phyloP scores from a whole-genome alignment of 805 yeast species.

The Saccharomycopsis sp. region DNA sequence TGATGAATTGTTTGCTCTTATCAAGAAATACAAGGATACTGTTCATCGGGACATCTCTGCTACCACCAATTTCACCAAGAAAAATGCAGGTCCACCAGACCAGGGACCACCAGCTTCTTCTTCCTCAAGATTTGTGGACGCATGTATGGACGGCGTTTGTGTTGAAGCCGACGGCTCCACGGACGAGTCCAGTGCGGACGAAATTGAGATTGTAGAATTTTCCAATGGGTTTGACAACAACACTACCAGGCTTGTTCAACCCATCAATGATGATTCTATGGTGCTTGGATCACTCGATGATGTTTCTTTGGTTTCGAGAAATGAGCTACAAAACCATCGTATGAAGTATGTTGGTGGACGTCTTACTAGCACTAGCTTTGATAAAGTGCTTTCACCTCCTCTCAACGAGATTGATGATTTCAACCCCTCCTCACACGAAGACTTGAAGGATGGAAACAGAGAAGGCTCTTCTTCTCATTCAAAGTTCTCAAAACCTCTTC shows the following conservation, averaged over 20 bases:
- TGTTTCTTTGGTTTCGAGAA: constrained; percentile 6
- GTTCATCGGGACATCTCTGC: no score
- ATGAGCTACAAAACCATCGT: constrained; percentile 8
- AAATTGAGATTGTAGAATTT: constrained; percentile 15
- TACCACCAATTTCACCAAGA: no score
- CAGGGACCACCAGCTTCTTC: no score
- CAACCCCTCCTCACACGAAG: no score
- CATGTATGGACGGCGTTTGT: no score
- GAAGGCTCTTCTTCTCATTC: no score
- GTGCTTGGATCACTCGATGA: background rate
- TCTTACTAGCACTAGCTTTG: constrained; percentile 4
- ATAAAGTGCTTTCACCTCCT: background rate
- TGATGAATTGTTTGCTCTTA: constrained; percentile 13
- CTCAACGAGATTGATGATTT: background rate
- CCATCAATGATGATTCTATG: constrained; percentile 1
- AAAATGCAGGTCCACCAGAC: no score
- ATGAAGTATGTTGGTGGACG: constrained; percentile 8
- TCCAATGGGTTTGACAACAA: background rate
- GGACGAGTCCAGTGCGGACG: constrained; percentile 14
- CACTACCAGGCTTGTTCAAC: constrained; percentile 8
- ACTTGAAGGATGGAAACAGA: no score
- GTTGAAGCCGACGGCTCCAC: background rate
- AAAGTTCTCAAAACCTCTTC: no score
- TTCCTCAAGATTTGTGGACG: no score
- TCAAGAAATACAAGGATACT: constrained; percentile 12